Conservation (phyloP, 208 protist species). For the Crithidia thermophila region DNA sequence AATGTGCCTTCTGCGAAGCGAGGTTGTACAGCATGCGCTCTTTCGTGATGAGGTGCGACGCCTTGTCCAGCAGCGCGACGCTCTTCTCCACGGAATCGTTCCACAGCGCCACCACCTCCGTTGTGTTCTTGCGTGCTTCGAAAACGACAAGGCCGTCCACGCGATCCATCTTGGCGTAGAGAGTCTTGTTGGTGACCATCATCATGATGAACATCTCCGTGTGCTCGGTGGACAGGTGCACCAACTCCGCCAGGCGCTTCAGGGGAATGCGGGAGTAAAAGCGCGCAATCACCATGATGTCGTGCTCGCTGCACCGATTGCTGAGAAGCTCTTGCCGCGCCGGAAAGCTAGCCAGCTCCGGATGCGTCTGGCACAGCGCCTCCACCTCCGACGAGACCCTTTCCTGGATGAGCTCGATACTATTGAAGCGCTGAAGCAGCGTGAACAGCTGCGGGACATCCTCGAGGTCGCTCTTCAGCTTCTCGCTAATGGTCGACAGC, state of each 20-base stretch:
- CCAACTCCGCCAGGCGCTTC: constrained; percentile 86
- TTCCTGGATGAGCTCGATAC: constrained; percentile 89
- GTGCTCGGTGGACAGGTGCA: constrained; percentile 87
- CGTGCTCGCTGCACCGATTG: constrained; percentile 96
- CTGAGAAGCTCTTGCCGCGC: constrained; percentile 76
- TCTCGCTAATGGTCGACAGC: constrained; percentile 52
- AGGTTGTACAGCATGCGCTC: constrained; percentile 93
- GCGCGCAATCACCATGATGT: constrained; percentile 93
- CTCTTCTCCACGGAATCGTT: constrained; percentile 86
- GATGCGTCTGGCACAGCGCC: constrained; percentile 69
- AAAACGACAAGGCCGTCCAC: constrained; percentile 93
- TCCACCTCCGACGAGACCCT: constrained; percentile 53
- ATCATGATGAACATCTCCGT: constrained; percentile 93
- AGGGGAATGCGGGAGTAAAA: constrained; percentile 96
- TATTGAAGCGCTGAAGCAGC: constrained; percentile 82
- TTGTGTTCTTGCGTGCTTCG: constrained; percentile 85
- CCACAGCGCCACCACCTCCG: constrained; percentile 91
- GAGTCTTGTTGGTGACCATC: constrained; percentile 89
- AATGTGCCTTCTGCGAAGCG: constrained; percentile 27
- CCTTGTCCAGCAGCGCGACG: constrained; percentile 92
- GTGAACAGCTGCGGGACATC: constrained; percentile 71
- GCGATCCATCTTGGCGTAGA: constrained; percentile 95
- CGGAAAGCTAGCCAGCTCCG: constrained; percentile 60
- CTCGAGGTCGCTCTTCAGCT: constrained; percentile 70
- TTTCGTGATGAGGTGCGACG: constrained; percentile 94